Base-by-base conservation (phyloP, 1,284 basidiomycete species). In the Apiotrichum porosum region DNA sequence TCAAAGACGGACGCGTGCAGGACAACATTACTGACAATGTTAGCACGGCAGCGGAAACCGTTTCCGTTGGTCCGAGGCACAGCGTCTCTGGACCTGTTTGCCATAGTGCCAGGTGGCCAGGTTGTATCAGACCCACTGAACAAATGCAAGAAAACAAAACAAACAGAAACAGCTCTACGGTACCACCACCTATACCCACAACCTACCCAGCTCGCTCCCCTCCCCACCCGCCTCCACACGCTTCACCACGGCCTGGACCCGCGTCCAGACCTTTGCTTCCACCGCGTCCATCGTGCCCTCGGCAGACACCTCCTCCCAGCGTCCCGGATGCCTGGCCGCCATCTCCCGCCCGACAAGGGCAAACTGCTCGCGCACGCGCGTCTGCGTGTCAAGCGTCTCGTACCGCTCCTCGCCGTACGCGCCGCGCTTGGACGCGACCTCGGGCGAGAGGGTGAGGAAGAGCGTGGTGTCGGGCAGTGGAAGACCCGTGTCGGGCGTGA, bases 391-490 rank as follows among this genome's bases (percentile, higher is more conserved):
- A 52, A 83, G 79, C 52, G 80, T 83, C 74, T 93, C 89, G 61
- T 92, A 92, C 21, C 93, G 79, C 75, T 98, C 94, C 45, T 82
- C 79, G 1, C 95, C 95, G 61, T 87, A 98, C 0, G 88, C 90
- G 2, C 85, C 86, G n/a, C 94, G 80, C 40, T 75, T 65, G 19
- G 79, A 77, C 0, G 90, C 89, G 10, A 79, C 75, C 42, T 83
- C 82, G 0, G 88, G 84, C 1, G 83, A 75, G 48, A 97, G 80
- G 54, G 92, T 83, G 44, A 98, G 82, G 76, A 94, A 97, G 44
- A 97, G 66, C 0, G 85, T 86, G 30, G 93, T 66, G 69, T 98
- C 94, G 0, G 94, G 94, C 0, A 85, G 79, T 2, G 92, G 94
- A 8, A 98, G 83, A 6, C 83, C 82, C 12, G 83, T 75, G 63